Evolutionary conservation across 371 early-diverging fungal species (phyloP).

Genomic region (Conidiobolus incongruus): DNA sequence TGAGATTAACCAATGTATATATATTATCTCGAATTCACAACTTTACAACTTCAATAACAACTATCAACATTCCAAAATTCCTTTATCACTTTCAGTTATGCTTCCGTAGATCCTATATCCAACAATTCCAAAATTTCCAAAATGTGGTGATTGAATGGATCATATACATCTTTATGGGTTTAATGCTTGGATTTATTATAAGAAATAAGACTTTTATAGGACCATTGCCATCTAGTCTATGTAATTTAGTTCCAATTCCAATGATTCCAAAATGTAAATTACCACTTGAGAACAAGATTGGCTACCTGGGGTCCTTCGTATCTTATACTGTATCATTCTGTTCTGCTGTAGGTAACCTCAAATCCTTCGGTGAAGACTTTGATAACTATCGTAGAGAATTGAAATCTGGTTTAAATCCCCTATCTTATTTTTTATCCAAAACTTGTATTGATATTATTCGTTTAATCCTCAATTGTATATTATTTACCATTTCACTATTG

Average conservation of each 20-base stretch:
- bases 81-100: conserved; percentile 13
- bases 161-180: conserved; percentile 19
- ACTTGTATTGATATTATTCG: conserved; percentile 21
- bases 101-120: conserved; percentile 13
- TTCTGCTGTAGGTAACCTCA: conserved; percentile 9
- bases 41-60: too few relatives aligned
- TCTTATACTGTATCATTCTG: conserved; percentile 1
- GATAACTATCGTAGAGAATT: conserved; percentile 24
- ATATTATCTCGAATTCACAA: too few relatives aligned
- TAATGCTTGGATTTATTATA: conserved; percentile 10
- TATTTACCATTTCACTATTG: conserved; percentile 20
- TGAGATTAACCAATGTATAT: too few relatives aligned
- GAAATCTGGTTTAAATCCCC: conserved; percentile 15
- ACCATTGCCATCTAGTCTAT: conserved; percentile 2
- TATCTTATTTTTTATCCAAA: conserved; percentile 25
- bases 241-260: neutral
- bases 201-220: conserved; percentile 3
- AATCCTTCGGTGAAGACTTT: conserved; percentile 23
- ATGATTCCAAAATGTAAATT: neutral
- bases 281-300: conserved; percentile 1
- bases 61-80: neutral
- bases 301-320: conserved; percentile 3
- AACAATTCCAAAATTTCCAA: conserved; percentile 16
- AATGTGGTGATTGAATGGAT: conserved; percentile 21
- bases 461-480: conserved; percentile 17